Conservation (phyloP, 1,284 basidiomycete genomes). For the Ceratobasidium sp. region DNA sequence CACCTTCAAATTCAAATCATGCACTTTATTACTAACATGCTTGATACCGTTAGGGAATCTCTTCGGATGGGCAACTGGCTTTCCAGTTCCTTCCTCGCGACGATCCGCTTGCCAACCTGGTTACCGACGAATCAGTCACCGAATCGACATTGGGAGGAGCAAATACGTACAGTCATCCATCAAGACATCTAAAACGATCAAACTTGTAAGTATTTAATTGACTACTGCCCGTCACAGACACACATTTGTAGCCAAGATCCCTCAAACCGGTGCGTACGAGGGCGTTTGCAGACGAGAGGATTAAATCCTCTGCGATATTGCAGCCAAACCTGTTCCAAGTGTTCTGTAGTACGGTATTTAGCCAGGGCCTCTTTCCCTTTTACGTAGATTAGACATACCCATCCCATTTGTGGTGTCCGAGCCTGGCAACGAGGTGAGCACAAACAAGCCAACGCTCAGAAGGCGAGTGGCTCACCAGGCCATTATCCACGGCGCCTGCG, state of each 20-base stretch:
- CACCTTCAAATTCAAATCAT: conserved; percentile 56
- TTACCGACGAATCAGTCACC: not conserved
- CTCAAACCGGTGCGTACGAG: conserved; percentile 45
- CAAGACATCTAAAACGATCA: conserved; percentile 45
- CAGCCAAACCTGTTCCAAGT: conserved; percentile 50
- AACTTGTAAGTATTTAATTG: not conserved
- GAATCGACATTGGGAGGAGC: not conserved
- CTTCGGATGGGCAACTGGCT: conserved; percentile 50
- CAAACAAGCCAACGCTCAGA: not conserved
- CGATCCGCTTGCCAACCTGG: conserved; percentile 51
- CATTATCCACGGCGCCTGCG: conserved; percentile 11
- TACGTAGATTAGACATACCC: conserved; percentile 26
- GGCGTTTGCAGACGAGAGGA: conserved; percentile 44
- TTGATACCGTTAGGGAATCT: conserved; percentile 59
- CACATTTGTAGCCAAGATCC: conserved; percentile 46
- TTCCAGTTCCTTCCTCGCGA: conserved; percentile 43
- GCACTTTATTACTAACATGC: conserved; percentile 52
- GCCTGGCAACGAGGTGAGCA: conserved; percentile 16
- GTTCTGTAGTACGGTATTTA: conserved; percentile 30
- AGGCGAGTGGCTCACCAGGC: not conserved
- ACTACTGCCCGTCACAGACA: not conserved
- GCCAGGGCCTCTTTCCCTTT: not conserved
- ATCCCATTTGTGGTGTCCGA: conserved; percentile 43
- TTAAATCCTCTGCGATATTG: conserved; percentile 47
- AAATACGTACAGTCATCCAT: conserved; percentile 47